A percentile compares a stretch with the other conserved stretches of the same genome.
Evolutionary conservation across 768 basidiomycete species (phyloP).

Genomic region (Glaciozyma martinii): DNA sequence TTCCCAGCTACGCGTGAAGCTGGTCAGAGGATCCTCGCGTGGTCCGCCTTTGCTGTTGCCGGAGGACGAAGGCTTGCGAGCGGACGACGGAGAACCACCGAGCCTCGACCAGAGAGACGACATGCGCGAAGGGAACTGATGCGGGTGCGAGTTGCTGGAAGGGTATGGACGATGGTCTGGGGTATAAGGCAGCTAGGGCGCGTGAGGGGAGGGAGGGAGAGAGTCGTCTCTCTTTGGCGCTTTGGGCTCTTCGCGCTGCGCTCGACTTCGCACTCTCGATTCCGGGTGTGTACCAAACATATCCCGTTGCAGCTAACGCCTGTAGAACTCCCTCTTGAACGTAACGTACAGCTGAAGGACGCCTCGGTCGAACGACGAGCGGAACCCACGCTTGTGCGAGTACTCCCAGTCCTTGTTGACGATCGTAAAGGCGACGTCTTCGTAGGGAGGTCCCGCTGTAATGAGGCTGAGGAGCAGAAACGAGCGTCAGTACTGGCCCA

Average conservation of each 20-base stretch:
- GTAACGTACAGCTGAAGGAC: slow-evolving; percentile 94
- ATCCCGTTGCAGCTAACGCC: neutral
- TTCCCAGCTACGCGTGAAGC: neutral
- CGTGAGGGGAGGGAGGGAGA: too few species aligned
- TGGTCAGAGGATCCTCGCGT: neutral
- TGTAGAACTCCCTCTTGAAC: slow-evolving; percentile 44
- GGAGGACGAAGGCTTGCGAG: neutral
- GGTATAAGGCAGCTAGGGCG: too few species aligned
- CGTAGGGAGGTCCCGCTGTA: slow-evolving; percentile 52
- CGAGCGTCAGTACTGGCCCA: neutral
- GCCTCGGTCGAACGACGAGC: slow-evolving; percentile 92
- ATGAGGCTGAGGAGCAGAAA: neutral
- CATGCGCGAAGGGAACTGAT: too few species aligned
- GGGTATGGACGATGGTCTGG: too few species aligned
- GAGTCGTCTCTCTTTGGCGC: too few species aligned
- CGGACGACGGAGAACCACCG: neutral
- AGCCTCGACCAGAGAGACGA: too few species aligned
- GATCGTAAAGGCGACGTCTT: slow-evolving; percentile 96
- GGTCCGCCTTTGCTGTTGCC: neutral
- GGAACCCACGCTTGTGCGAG: slow-evolving; percentile 95
- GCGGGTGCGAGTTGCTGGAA: too few species aligned
- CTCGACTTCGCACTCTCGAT: too few species aligned
- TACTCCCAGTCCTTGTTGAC: slow-evolving; percentile 98
- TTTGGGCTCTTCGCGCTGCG: too few species aligned
- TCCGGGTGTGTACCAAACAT: too few species aligned